These are phyloP conservation scores for Sechiopsis laciniata DNA, from an alignment of 306 rosid species.

Conservation along the genomic window DNA sequence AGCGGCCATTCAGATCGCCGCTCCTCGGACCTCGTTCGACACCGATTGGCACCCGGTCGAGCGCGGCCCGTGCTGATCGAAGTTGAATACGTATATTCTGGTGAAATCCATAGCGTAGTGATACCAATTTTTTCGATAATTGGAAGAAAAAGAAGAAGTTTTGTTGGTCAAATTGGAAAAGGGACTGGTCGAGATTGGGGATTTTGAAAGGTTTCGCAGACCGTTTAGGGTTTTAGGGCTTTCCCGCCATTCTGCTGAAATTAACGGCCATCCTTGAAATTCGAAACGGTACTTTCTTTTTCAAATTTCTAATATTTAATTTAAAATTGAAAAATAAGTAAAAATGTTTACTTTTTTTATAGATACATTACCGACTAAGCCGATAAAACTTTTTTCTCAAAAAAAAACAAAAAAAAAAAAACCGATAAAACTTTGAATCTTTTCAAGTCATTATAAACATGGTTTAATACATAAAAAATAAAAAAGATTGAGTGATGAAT, in stretches of 20 bases:
- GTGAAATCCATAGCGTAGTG: not conserved
- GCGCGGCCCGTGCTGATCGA: not conserved
- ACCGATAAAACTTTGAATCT: too few relatives aligned
- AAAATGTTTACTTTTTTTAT: too few relatives aligned
- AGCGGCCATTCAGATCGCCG: not conserved
- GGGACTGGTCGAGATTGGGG: not conserved
- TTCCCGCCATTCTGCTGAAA: slow-evolving; percentile 7
- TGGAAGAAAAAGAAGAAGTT: not conserved
- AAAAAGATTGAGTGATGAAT: too few relatives aligned
- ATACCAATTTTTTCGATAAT: not conserved
- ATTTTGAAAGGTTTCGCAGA: not conserved
- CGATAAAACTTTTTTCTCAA: too few relatives aligned
- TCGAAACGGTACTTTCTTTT: not conserved
- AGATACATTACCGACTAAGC: too few relatives aligned
- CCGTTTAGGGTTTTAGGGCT: not conserved
- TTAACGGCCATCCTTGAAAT: not conserved
- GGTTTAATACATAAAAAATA: too few relatives aligned
- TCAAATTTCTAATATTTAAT: not conserved
- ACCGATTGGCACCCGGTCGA: not conserved
- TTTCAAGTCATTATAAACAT: too few relatives aligned
- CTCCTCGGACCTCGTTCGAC: slow-evolving; percentile 19
- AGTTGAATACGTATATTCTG: not conserved
- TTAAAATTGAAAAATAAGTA: not conserved
- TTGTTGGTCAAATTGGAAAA: not conserved
- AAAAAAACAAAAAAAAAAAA: too few relatives aligned